A percentile compares a stretch with the other conserved stretches of the same genome.
Evolutionary conservation across 345 rosid genomes (phyloP).

Genomic region (Eucalyptus shirleyi): DNA sequence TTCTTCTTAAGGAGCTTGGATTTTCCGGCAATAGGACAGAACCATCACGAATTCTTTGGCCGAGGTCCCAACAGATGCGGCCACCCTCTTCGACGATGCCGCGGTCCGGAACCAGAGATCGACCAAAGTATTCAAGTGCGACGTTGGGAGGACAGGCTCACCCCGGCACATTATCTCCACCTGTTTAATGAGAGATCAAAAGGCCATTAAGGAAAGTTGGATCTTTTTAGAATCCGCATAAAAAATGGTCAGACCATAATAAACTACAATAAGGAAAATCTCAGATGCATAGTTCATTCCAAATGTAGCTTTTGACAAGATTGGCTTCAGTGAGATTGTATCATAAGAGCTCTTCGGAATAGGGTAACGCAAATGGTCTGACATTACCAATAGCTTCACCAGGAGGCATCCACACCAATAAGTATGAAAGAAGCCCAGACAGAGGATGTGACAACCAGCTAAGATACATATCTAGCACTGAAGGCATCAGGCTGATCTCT

Average conservation of each 20-base stretch:
- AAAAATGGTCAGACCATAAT: not conserved
- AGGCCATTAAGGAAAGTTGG: not conserved
- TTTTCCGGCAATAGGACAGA: slow-evolving; percentile 47
- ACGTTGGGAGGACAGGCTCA: slow-evolving; percentile 32
- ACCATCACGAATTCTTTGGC: slow-evolving; percentile 75
- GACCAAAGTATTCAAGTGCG: slow-evolving; percentile 31
- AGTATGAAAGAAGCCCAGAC: not conserved
- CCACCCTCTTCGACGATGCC: slow-evolving; percentile 30
- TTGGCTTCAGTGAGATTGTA: not conserved
- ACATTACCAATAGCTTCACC: not conserved
- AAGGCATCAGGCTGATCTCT: not conserved
- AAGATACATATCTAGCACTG: not conserved
- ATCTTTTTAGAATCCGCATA: not conserved
- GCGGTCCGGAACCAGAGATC: slow-evolving; percentile 52
- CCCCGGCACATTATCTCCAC: slow-evolving; percentile 65
- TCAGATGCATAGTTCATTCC: not conserved
- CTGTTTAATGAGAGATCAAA: slow-evolving; percentile 1
- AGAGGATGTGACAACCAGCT: not conserved
- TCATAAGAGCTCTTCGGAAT: not conserved
- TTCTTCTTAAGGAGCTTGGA: slow-evolving; percentile 1
- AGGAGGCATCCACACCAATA: not conserved
- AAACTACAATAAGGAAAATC: not conserved
- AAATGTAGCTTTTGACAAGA: not conserved
- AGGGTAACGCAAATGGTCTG: not conserved
- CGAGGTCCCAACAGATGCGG: slow-evolving; percentile 44